Evolutionary conservation across 208 protist species (phyloP), one percentile per base, ranked within the genome.

Genomic region (Naegleria lovaniensis): DNA sequence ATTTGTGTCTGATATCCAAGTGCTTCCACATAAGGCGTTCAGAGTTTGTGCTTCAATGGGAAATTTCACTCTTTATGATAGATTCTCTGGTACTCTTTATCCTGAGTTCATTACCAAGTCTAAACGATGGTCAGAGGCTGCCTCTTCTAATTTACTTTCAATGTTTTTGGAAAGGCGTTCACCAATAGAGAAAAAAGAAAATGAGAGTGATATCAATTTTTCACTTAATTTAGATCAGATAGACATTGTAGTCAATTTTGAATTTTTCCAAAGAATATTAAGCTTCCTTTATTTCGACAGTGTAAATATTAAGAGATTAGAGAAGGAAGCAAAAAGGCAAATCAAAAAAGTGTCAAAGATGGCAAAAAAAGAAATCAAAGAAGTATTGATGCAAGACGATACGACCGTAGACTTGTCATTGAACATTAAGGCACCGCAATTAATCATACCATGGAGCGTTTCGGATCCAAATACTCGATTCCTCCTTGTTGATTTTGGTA

Each of bases 211-310:
- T 38, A 48, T 89, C 40, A 5, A 67, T 40, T n/a, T 89, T 5
- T 43, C 15, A 9, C 36, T 85, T 6, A 41, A 33, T 29, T 29
- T 89, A 6, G 48, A 89, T 89, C 41, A 40, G 29, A 40, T 89
- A 13, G 85, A 89, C 67, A 33, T 89, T 29, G 48, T 89, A 11
- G 6, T 89, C 2, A 89, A 67, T 25, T 33, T 67, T 29, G 41
- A 89, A 89, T 67, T 67, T 38, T 43, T 89, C 51, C 85, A 89
- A 67, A 89, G 48, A 89, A 13, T 89, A 89, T 22, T n/a, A 33
- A 38, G 5, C 5, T 89, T 89, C 33, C 39, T 89, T 13, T 51
- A 41, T 38, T 89, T 89, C 25, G 48, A 89, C 51, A 9, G 59
- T 40, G 48, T 89, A 4, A 89, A 89, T 89, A 48, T 89, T 5